phyloP scores from a whole-genome alignment of 2,329 filamentous ascomycete genomes.

The Cladosporium cucumerinum region DNA sequence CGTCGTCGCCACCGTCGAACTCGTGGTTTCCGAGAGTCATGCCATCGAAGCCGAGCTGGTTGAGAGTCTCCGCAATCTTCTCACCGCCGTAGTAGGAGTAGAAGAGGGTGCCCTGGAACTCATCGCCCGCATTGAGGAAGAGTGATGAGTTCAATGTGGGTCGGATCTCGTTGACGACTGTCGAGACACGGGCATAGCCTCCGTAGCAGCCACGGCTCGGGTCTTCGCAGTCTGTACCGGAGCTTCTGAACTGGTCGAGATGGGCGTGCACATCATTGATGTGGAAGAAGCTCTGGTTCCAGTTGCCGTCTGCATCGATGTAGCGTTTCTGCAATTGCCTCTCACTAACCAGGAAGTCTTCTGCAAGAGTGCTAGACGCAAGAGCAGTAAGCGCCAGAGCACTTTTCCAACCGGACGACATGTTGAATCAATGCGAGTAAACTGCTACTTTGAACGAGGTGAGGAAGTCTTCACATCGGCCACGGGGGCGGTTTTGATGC shows the following conservation, averaged over 20 bases:
- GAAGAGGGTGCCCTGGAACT: conserved; percentile 67
- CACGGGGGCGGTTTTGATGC: not conserved
- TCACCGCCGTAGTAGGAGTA: conserved; percentile 64
- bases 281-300: conserved; percentile 56
- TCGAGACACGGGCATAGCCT: conserved; percentile 63
- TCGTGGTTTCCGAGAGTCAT: conserved; percentile 69
- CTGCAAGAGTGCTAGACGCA: conserved; percentile 15
- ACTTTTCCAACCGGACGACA: not conserved
- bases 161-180: conserved; percentile 55
- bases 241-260: conserved; percentile 59
- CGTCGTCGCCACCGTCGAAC: conserved; percentile 62
- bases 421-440: not conserved
- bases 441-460: not conserved
- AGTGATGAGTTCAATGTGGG: conserved; percentile 58
- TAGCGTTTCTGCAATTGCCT: conserved; percentile 23
- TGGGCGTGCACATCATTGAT: conserved; percentile 68
- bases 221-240: conserved; percentile 59
- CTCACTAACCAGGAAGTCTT: conserved; percentile 25
- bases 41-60: conserved; percentile 62
- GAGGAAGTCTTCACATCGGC: not conserved
- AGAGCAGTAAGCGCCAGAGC: not conserved
- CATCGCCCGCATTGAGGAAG: conserved; percentile 64
- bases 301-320: conserved; percentile 25
- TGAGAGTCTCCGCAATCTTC: conserved; percentile 65
- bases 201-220: conserved; percentile 59